Evolutionary conservation across 106 monocot species (phyloP).

Genomic region (Gastrodia elata): DNA sequence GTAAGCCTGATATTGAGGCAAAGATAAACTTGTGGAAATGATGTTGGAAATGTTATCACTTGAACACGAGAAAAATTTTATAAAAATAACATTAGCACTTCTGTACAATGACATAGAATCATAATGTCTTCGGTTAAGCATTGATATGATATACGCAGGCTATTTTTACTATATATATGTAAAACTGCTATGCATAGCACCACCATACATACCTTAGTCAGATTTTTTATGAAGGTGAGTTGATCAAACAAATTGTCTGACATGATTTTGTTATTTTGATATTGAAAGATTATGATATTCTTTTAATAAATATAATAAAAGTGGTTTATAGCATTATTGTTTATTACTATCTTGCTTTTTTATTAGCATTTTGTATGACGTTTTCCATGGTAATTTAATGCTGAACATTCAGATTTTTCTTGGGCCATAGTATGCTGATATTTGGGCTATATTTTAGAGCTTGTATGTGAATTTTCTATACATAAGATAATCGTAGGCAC

Average conservation of each 20-base stretch:
- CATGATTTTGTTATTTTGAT: background rate
- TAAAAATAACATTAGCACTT: background rate
- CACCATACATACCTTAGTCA: background rate
- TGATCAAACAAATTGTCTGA: background rate
- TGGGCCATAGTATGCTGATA: background rate
- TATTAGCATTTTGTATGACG: background rate
- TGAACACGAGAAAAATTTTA: background rate
- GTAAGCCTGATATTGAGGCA: too few species aligned
- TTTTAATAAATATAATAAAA: background rate
- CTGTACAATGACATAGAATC: background rate
- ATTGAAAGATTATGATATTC: background rate
- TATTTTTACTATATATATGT: slow-evolving; percentile 1
- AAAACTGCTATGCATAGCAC: background rate
- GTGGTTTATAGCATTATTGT: background rate
- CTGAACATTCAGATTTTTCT: background rate
- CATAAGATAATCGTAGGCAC: background rate
- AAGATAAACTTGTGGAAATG: too few species aligned
- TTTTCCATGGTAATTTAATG: background rate
- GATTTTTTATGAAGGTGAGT: background rate
- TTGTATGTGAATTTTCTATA: background rate
- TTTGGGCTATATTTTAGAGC: background rate
- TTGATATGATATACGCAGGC: background rate
- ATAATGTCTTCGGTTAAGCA: background rate
- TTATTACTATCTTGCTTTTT: background rate
- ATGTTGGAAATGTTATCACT: background rate